Conservation (phyloP, 768 basidiomycete genomes). For the Collybia sp. region DNA sequence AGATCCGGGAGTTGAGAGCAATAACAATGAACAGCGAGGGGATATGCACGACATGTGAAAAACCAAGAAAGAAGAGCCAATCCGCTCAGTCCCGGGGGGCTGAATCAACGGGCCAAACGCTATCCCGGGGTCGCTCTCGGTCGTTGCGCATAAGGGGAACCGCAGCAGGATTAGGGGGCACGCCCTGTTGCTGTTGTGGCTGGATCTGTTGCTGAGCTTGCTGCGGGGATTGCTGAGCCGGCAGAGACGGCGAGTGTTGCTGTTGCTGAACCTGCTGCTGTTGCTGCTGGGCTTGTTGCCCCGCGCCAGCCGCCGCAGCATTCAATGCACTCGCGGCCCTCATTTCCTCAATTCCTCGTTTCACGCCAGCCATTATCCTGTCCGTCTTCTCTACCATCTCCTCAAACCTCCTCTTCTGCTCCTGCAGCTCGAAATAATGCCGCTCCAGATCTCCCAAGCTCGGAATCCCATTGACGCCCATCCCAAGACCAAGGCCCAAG, state of each 20-base stretch:
- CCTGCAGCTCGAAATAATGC: conserved; percentile 62
- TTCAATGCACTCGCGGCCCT: conserved; percentile 25
- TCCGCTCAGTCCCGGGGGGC: conserved; percentile 16
- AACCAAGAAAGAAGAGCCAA: background rate
- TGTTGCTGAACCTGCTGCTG: conserved; percentile 2
- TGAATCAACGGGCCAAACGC: conserved; percentile 27
- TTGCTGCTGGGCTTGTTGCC: conserved; percentile 1
- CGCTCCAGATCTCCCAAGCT: conserved; percentile 61
- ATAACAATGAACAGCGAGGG: too few species aligned
- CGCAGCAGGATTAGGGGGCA: conserved; percentile 1
- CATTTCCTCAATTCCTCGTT: conserved; percentile 76
- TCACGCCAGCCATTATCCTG: conserved; percentile 63
- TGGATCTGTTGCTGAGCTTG: conserved; percentile 1
- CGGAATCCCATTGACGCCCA: conserved; percentile 31
- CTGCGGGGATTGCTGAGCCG: conserved; percentile 6
- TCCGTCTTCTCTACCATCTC: conserved; percentile 78
- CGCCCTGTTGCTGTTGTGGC: conserved; percentile 7
- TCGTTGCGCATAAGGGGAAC: conserved; percentile 19
- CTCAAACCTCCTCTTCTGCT: conserved; percentile 61
- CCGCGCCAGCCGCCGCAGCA: conserved; percentile 1
- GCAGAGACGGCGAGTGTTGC: conserved; percentile 6
- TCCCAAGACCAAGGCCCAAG: conserved; percentile 28
- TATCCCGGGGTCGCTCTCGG: conserved; percentile 16
- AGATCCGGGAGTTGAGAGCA: too few species aligned
- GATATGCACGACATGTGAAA: conserved; percentile 1